Conservation (phyloP, 169 alveolate genomes). For the Besnoitia besnoiti region DNA sequence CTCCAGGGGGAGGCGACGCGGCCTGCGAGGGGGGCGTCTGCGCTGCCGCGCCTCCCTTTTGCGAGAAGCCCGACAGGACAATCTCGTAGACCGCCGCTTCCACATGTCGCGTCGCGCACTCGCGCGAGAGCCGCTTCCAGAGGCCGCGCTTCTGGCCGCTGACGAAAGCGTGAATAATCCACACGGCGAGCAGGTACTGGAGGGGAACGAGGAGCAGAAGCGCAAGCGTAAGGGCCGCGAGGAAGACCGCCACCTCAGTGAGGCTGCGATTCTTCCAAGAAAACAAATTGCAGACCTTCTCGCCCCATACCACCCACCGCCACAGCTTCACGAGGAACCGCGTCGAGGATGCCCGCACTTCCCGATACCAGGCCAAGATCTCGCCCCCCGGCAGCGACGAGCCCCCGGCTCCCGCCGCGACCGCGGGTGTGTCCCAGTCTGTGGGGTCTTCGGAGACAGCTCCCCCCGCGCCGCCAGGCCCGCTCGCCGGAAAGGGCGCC, state of each 20-base stretch:
- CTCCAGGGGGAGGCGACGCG: background rate
- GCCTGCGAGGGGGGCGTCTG: background rate
- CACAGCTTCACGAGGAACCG: conserved; percentile 32
- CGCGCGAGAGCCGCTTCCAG: conserved; percentile 1
- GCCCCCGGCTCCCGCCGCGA: background rate
- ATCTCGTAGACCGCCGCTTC: conserved; percentile 23
- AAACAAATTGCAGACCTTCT: conserved; percentile 4
- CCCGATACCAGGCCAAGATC: conserved; percentile 11
- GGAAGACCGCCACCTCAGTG: background rate
- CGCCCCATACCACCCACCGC: conserved; percentile 40
- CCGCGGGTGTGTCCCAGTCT: background rate
- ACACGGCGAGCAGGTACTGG: conserved; percentile 13
- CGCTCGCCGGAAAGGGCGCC: background rate
- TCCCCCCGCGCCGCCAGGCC: background rate
- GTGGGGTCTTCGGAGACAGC: background rate
- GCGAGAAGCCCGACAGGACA: background rate
- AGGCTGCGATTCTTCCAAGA: conserved; percentile 14
- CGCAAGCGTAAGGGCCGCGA: background rate
- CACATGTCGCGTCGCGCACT: conserved; percentile 11
- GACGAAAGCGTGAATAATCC: background rate
- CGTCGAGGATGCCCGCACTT: background rate
- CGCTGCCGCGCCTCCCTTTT: background rate
- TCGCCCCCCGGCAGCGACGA: conserved; percentile 39
- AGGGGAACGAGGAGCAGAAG: background rate
- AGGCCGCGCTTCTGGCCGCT: conserved; percentile 43